phyloP scores from a whole-genome alignment of 2,329 filamentous ascomycete species.

The Tetracladium maxilliforme region DNA sequence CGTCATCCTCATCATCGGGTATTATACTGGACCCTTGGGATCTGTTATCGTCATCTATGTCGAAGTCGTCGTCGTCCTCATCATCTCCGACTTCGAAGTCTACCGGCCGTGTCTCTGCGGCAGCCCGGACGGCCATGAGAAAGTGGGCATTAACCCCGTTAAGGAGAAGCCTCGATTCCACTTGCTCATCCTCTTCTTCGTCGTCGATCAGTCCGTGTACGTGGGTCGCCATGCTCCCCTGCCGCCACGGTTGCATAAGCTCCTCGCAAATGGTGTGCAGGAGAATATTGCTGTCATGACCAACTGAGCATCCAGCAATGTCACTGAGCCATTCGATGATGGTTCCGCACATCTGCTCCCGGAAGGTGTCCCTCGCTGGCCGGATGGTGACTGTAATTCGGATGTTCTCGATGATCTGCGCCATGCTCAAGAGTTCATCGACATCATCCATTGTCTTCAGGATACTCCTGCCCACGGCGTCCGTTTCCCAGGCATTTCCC shows the following conservation, averaged over 20 bases:
- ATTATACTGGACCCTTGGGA: slow-evolving; percentile 1
- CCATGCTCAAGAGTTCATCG: slow-evolving; percentile 58
- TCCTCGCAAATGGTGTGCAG: slow-evolving; percentile 80
- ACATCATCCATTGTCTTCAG: slow-evolving; percentile 65
- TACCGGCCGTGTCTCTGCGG: too few relatives aligned
- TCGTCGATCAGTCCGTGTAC: slow-evolving; percentile 48
- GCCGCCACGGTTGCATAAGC: slow-evolving; percentile 73
- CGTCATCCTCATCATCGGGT: slow-evolving; percentile 14
- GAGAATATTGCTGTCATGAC: slow-evolving; percentile 64
- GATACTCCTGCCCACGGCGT: slow-evolving; percentile 76
- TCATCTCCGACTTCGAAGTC: too few relatives aligned
- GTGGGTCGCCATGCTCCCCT: slow-evolving; percentile 73
- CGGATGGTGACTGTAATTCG: slow-evolving; percentile 92
- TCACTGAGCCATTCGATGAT: slow-evolving; percentile 94
- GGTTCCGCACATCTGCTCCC: slow-evolving; percentile 96
- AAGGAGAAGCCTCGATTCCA: too few relatives aligned
- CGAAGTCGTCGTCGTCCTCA: slow-evolving; percentile 19
- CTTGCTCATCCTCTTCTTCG: slow-evolving; percentile 10
- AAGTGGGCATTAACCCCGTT: not conserved
- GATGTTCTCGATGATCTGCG: slow-evolving; percentile 83
- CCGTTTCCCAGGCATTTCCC: slow-evolving; percentile 71
- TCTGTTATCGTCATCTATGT: slow-evolving; percentile 5
- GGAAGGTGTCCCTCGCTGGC: slow-evolving; percentile 85
- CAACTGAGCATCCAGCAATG: slow-evolving; percentile 78
- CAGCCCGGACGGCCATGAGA: too few relatives aligned